Base-by-base conservation (phyloP, 768 basidiomycete species). In the Pulveroboletus sp. region DNA sequence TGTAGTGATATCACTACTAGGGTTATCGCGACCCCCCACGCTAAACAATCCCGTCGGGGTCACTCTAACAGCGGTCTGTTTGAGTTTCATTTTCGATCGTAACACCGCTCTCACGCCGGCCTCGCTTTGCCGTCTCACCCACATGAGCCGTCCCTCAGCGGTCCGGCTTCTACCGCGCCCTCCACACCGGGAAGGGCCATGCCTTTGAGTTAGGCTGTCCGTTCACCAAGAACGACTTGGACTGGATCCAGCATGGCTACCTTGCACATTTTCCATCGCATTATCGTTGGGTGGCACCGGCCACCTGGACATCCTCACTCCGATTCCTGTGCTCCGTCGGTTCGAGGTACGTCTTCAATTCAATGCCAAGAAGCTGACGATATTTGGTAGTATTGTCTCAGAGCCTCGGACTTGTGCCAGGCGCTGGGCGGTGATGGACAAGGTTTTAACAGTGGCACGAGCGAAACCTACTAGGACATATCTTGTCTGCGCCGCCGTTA, bases 61-160 rank as follows among this genome's bases (percentile, higher is more conserved):
- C 52, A 49, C 58, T 40, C 61, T 56, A 62, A 55, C 63, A 17
- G 60, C 65, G 58, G 51, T 50, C 45, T 50, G 56, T 59, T 63
- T 63, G 56, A 47, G 62, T 64, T 60, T 64, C 60, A 58, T 67
- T 62, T 57, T 66, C 52, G 63, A 51, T 56, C 34, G 29, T 32
- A 19, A 36, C 10, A 12, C 39, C 13, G 25, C 47, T 67, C 66
- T 49, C 66, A 67, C 66, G 58, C 43, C 66, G 66, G 66, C 51
- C 61, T 44, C 33, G 9, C 8, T 17, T 57, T 47, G 39, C 66
- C 66, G 66, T 33, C 7, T 12, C 42, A 17, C 11, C 24, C 44
- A 49, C 52, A 44, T 52, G 43, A 39, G 21, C 47, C 23, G 31
- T 6, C 5, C 12, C 23, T 33, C 16, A 16, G 13, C 51, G 20